phyloP scores from a whole-genome alignment of 805 yeast genomes.

The Metahyphopichia silvanorum region DNA sequence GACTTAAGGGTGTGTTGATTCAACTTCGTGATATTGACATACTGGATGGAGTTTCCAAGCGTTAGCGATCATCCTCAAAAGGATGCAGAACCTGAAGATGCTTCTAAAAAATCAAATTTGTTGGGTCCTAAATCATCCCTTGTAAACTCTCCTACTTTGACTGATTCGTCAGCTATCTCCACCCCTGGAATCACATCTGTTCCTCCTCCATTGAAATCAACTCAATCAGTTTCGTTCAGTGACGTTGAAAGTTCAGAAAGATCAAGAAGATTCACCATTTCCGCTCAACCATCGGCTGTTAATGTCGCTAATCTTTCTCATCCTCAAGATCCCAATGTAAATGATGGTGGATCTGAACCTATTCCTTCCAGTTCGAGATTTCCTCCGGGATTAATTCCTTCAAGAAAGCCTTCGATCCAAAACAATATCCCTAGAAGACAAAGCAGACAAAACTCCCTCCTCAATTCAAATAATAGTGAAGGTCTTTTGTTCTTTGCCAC shows the following conservation, averaged over 20 bases:
- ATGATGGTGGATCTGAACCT: neutral
- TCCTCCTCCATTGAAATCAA: too few species aligned
- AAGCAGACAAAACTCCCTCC: conserved; percentile 5
- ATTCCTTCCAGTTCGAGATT: neutral
- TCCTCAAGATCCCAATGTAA: neutral
- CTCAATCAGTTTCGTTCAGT: conserved; percentile 32
- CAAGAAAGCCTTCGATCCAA: conserved; percentile 6
- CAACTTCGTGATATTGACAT: too few species aligned
- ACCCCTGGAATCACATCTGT: too few species aligned
- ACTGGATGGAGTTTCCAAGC: too few species aligned
- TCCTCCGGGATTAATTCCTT: neutral
- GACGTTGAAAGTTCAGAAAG: conserved; percentile 34
- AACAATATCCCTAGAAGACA: conserved; percentile 1
- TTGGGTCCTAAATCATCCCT: too few species aligned
- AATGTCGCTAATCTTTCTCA: conserved; percentile 11
- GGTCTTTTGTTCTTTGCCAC: conserved; percentile 3
- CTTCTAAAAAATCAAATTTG: too few species aligned
- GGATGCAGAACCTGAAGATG: too few species aligned
- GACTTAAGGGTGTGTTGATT: too few species aligned
- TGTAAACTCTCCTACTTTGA: too few species aligned
- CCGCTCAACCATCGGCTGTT: conserved; percentile 40
- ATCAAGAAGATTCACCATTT: conserved; percentile 38
- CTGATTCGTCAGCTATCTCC: too few species aligned
- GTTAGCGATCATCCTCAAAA: too few species aligned
- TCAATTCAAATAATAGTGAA: conserved; percentile 3